Base-by-base conservation (phyloP, 148 eudicot genomes). In the Vaccinium corymbosum region DNA sequence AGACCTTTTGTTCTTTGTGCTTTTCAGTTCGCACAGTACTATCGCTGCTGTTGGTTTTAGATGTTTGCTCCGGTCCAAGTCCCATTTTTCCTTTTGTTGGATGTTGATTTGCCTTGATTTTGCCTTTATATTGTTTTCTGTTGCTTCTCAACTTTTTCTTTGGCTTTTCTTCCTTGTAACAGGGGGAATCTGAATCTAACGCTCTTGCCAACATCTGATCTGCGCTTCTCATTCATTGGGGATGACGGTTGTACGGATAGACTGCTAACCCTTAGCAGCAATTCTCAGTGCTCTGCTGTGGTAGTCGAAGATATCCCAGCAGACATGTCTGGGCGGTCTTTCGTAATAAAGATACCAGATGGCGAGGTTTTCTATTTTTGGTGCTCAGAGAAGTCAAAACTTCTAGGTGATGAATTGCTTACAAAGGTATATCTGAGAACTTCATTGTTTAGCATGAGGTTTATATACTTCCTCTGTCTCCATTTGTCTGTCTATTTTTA, bases 301-400 rank as follows among this genome's bases (percentile, higher is more conserved):
- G 87, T 75, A 57, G 89, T 94, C 83, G 95, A 92, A 83, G 94
- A 87, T 78, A 92, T 97, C 17, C 76, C 86, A 4, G 92, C 94
- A 10, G 99, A 97, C 87, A 89, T 83, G 57, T 94, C 97, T 79
- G 97, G 99, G 51, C 90, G 97, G 75, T 97, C 97, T 46, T 97
- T 97, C 85, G 66, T 90, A 20, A 56, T 97, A 35, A 91, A 87
- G 84, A 81, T 88, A 38, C 84, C 92, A 52, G 89, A 83, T 62
- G 84, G 85, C 42, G 89, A 87, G 61, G 82, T 85, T 25, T 86
- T 88, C 61, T 93, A 94, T 84, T 97, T 91, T 88, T 97, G 99
- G 99, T 93, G 95, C 85, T 91, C 97, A 13, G 99, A 94, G 87
- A 94, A 90, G 85, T 94, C 97, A 7, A 86, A 85, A 89, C 91